Percentiles rank a stretch among this genome's conserved stretches.
These are phyloP conservation scores for Heliosperma pusillum DNA, from an alignment of 148 eudicot genomes.

Conservation along the genomic window DNA sequence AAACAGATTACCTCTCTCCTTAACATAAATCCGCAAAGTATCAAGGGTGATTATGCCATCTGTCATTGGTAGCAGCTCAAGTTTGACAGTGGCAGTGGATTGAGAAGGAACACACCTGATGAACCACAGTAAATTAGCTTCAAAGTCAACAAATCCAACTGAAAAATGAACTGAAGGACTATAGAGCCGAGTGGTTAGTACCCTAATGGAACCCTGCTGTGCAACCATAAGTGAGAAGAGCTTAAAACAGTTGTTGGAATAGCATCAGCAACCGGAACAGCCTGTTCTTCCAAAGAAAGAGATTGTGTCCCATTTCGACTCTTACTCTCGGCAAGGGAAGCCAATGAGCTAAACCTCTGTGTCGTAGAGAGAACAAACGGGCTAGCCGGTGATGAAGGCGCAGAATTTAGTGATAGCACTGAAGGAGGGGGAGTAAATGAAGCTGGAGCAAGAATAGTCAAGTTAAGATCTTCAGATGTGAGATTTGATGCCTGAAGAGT, in stretches of 20 bases:
- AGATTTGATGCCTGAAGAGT: constrained; percentile 98
- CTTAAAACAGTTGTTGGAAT: constrained; percentile 67
- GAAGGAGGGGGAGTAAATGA: constrained; percentile 77
- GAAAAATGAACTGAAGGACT: constrained; percentile 6
- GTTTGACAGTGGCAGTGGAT: constrained; percentile 87
- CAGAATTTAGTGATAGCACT: constrained; percentile 65
- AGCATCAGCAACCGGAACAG: constrained; percentile 49
- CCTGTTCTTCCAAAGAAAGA: constrained; percentile 41
- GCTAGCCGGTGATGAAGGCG: constrained; percentile 59
- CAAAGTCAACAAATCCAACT: constrained; percentile 10
- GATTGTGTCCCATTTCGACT: constrained; percentile 38
- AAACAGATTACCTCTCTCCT: constrained; percentile 70
- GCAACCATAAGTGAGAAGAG: constrained; percentile 92
- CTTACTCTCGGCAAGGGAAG: constrained; percentile 31
- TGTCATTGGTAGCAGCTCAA: constrained; percentile 85
- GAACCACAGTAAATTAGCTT: constrained; percentile 22
- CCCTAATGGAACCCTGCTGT: constrained; percentile 96
- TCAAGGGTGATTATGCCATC: constrained; percentile 97
- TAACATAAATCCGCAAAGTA: constrained; percentile 73
- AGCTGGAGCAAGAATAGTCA: constrained; percentile 93
- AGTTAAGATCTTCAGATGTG: constrained; percentile 73
- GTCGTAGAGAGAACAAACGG: constrained; percentile 44
- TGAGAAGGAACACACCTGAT: constrained; percentile 87
- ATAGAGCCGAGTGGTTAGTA: constrained; percentile 29
- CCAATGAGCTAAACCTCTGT: constrained; percentile 34